Percentiles rank a stretch among this genome's conserved stretches.
phyloP scores from a whole-genome alignment of 2,329 filamentous ascomycete genomes.

The Canariomyces notabilis region DNA sequence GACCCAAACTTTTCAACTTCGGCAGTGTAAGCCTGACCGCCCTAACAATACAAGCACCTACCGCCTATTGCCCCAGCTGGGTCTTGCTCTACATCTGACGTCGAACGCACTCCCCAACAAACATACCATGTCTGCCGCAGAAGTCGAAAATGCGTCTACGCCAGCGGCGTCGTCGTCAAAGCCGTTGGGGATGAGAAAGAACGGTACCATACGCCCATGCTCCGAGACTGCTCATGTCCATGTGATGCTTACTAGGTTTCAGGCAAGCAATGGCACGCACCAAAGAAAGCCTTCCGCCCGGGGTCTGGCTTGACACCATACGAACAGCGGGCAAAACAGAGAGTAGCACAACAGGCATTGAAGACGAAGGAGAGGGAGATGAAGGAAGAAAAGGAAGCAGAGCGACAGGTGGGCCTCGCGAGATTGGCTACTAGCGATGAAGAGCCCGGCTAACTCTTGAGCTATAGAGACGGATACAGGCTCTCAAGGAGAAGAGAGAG shows the following conservation, averaged over 20 bases:
- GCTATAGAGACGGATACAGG: constrained; percentile 64
- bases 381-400: constrained; percentile 92
- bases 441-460: constrained; percentile 10
- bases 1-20: not conserved
- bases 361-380: constrained; percentile 94
- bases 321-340: constrained; percentile 66
- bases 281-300: constrained; percentile 81
- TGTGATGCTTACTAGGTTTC: constrained; percentile 11
- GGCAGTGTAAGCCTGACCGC: constrained; percentile 4
- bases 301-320: constrained; percentile 72
- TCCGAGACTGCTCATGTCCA: not conserved
- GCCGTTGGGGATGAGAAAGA: constrained; percentile 68
- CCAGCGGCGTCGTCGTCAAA: constrained; percentile 34
- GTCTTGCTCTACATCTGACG: not conserved
- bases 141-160: constrained; percentile 30
- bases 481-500: constrained; percentile 77
- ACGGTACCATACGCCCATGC: constrained; percentile 53
- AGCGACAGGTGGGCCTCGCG: constrained; percentile 61
- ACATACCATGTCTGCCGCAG: constrained; percentile 40
- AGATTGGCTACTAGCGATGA: not conserved
- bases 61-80: not conserved
- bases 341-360: constrained; percentile 65
- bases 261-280: constrained; percentile 94
- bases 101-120: constrained; percentile 1
- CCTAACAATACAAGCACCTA: not conserved